Evolutionary conservation across 768 basidiomycete genomes (phyloP), one percentile per base, ranked within the genome.

Genomic region (Auriscalpium microsporum): DNA sequence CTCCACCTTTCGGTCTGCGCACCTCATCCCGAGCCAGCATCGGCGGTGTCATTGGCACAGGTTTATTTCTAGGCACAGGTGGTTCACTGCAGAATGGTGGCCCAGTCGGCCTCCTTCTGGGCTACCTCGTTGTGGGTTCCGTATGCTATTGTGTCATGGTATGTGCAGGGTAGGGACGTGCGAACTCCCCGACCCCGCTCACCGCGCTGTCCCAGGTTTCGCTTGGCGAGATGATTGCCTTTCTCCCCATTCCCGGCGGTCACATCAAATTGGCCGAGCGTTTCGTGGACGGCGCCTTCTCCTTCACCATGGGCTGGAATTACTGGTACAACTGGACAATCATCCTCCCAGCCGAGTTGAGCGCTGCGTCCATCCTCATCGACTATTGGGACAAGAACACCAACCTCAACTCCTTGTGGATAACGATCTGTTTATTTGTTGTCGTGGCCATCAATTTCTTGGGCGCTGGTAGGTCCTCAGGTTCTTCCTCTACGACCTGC

Each of bases 231-330:
- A 85, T 87, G 88, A 68, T 90, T 49, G 81, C 88, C 0, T 90
- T 75, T 66, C 76, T 91, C 8, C 90, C 90, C 0, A 76, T 92
- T 54, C 77, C 86, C 28, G 90, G 90, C 56, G 89, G 81, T 54
- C 87, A 90, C 63, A 90, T 91, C 67, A 87, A 77, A 57, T 69
- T 92, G 21, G 83, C 90, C 0, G 88, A 85, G 67, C 85, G 90
- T 28, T 92, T 91, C 62, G 84, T 91, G 8, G 80, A 88, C 58
- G 84, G 80, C 10, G 84, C 87, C 1, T 72, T 88, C 58, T 84
- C 86, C 35, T 73, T 73, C 64, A 61, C 68, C 33, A 70, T 72
- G 65, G 77, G 77, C 19, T 79, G 78, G 77, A 81, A 78, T 60
- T 80, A 79, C 58, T 79, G 73, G 78, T 70, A 58, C 47, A 58